Evolutionary conservation across 1,284 basidiomycete species (phyloP).

Genomic region (Malassezia sp.): DNA sequence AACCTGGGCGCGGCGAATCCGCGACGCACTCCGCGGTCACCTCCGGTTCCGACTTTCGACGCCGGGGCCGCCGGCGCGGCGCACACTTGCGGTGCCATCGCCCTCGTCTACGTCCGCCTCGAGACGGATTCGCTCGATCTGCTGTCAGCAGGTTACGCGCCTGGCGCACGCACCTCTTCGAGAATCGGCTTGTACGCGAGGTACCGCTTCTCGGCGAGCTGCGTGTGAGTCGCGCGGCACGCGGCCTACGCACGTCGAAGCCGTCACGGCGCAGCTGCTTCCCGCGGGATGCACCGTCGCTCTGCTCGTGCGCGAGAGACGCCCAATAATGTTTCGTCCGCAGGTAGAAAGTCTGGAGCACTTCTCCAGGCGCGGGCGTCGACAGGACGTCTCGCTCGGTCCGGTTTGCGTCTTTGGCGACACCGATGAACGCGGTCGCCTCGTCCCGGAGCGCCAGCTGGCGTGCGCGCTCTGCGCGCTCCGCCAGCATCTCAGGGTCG

Average conservation of each 20-base stretch:
- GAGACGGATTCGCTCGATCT: slow-evolving; percentile 67
- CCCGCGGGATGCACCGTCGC: slow-evolving; percentile 58
- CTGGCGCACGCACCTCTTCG: slow-evolving; percentile 22
- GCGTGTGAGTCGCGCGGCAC: slow-evolving; percentile 25
- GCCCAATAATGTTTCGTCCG: slow-evolving; percentile 63
- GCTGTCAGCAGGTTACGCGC: neutral
- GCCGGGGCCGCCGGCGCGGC: slow-evolving; percentile 43
- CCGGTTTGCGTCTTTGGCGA: slow-evolving; percentile 57
- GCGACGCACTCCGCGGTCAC: neutral
- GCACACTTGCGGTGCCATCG: slow-evolving; percentile 50
- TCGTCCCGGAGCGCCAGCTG: slow-evolving; percentile 55
- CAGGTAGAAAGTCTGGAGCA: slow-evolving; percentile 70
- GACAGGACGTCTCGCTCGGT: slow-evolving; percentile 64
- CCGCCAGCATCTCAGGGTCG: slow-evolving; percentile 4
- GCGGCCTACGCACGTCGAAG: slow-evolving; percentile 23
- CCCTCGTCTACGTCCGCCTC: slow-evolving; percentile 78
- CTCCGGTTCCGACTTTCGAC: slow-evolving; percentile 41
- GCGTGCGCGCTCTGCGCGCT: slow-evolving; percentile 18
- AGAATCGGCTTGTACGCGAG: slow-evolving; percentile 43
- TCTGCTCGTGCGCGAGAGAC: slow-evolving; percentile 55
- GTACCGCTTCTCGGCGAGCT: slow-evolving; percentile 36
- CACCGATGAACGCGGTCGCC: slow-evolving; percentile 64
- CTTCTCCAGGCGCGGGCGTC: slow-evolving; percentile 80
- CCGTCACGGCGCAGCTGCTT: slow-evolving; percentile 67
- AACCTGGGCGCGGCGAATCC: no score